These are phyloP conservation scores for Neurospora sp. DNA, from an alignment of 2,329 filamentous ascomycete genomes.

Conservation along the genomic window DNA sequence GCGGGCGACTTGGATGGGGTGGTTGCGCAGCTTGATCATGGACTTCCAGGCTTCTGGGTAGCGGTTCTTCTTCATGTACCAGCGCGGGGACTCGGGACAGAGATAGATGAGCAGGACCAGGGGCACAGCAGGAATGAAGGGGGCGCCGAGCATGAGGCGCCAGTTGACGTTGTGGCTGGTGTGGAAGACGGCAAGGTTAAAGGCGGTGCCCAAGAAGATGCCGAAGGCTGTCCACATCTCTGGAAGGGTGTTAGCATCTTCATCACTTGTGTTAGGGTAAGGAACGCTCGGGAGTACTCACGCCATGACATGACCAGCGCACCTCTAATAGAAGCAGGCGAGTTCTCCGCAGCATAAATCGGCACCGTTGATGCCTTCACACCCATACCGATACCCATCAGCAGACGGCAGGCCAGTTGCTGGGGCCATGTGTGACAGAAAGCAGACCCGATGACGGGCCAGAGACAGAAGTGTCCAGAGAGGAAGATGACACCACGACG, in stretches of 20 bases:
- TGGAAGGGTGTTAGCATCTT: constrained; percentile 25
- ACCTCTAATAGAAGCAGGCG: constrained; percentile 59
- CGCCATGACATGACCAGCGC: constrained; percentile 76
- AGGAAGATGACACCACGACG: constrained; percentile 59
- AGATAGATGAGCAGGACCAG: constrained; percentile 52
- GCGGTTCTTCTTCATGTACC: constrained; percentile 57
- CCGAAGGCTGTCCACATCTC: constrained; percentile 54
- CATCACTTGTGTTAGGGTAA: background rate
- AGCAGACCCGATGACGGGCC: constrained; percentile 60
- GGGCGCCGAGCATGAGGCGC: constrained; percentile 38
- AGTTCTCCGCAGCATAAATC: constrained; percentile 67
- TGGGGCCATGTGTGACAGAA: constrained; percentile 65
- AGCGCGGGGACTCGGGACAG: constrained; percentile 57
- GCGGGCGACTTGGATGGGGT: constrained; percentile 47
- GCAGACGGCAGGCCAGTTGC: constrained; percentile 59
- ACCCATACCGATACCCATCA: constrained; percentile 70
- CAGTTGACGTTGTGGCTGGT: constrained; percentile 22
- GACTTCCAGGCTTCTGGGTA: constrained; percentile 52
- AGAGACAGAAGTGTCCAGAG: constrained; percentile 61
- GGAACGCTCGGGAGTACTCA: constrained; percentile 14
- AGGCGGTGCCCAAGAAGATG: constrained; percentile 53
- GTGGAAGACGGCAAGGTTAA: constrained; percentile 43
- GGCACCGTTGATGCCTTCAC: constrained; percentile 64
- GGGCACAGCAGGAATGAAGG: constrained; percentile 50
- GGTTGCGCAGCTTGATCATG: constrained; percentile 41